Conservation (phyloP, 2,329 filamentous ascomycete genomes). For the Zelopaecilomyces penicillatus region DNA sequence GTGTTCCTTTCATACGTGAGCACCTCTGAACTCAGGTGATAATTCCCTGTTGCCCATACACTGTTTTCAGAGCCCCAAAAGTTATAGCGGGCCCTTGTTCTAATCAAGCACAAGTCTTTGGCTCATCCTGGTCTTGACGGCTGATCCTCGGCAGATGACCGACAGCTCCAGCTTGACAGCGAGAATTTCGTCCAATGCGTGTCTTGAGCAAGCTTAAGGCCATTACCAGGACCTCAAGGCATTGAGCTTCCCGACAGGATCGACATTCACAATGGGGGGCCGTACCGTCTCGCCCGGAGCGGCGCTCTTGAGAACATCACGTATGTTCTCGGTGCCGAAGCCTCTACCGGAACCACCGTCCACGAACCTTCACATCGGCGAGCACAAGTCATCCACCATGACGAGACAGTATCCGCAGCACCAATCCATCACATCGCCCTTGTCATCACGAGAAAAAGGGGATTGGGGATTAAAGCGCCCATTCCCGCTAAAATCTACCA, state of each 20-base stretch:
- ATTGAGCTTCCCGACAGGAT: constrained; percentile 22
- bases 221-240: constrained; percentile 13
- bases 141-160: constrained; percentile 22
- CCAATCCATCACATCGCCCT: constrained; percentile 72
- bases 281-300: constrained; percentile 49
- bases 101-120: too few relatives aligned
- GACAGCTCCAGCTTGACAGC: constrained; percentile 9
- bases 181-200: constrained; percentile 21
- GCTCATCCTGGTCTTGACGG: constrained; percentile 11
- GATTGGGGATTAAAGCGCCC: constrained; percentile 92
- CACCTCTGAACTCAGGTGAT: too few relatives aligned
- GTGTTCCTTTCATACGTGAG: too few relatives aligned
- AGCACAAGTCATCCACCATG: constrained; percentile 30
- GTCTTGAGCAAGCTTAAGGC: constrained; percentile 1
- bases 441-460: constrained; percentile 62
- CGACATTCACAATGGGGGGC: constrained; percentile 23
- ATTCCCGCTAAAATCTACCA: constrained; percentile 67
- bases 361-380: constrained; percentile 27
- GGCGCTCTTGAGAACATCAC: constrained; percentile 72
- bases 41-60: too few relatives aligned
- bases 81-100: too few relatives aligned
- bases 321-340: constrained; percentile 79
- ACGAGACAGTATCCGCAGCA: constrained; percentile 74
- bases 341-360: constrained; percentile 59
- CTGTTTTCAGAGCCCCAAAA: too few relatives aligned